Conservation (phyloP, 345 rosid genomes). For the Geranium rotundifolium region DNA sequence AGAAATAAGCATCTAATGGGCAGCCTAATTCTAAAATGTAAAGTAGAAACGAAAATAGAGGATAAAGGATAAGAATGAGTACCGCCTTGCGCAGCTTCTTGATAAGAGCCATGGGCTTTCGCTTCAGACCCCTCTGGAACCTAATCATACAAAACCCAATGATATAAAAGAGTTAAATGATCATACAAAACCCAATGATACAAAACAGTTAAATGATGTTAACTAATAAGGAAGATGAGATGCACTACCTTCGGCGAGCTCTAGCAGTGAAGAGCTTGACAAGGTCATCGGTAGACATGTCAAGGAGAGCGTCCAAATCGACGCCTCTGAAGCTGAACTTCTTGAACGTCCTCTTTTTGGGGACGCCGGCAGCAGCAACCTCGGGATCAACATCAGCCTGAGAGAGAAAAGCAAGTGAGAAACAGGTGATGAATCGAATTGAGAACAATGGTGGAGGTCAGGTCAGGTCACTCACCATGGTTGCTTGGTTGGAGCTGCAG, state of each 20-base stretch:
- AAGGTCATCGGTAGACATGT: conserved; percentile 22
- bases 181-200: background rate
- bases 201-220: background rate
- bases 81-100: conserved; percentile 29
- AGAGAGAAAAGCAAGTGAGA: too few species aligned
- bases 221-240: background rate
- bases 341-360: conserved; percentile 24
- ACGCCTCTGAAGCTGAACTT: conserved; percentile 27
- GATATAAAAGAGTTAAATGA: background rate
- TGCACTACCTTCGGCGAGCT: conserved; percentile 22
- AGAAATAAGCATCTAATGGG: too few species aligned
- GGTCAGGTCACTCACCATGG: too few species aligned
- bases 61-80: too few species aligned
- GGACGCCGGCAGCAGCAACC: conserved; percentile 6
- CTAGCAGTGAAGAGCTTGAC: conserved; percentile 19
- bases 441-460: too few species aligned
- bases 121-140: conserved; percentile 13
- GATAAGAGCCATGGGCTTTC: conserved; percentile 27
- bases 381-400: conserved; percentile 9
- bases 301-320: conserved; percentile 26
- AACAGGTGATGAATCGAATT: too few species aligned
- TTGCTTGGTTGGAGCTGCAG: too few species aligned
- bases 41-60: too few species aligned
- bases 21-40: too few species aligned
- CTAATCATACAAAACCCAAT: background rate